Base-by-base conservation (phyloP, 208 protist genomes). In the Leishmania aethiopica region DNA sequence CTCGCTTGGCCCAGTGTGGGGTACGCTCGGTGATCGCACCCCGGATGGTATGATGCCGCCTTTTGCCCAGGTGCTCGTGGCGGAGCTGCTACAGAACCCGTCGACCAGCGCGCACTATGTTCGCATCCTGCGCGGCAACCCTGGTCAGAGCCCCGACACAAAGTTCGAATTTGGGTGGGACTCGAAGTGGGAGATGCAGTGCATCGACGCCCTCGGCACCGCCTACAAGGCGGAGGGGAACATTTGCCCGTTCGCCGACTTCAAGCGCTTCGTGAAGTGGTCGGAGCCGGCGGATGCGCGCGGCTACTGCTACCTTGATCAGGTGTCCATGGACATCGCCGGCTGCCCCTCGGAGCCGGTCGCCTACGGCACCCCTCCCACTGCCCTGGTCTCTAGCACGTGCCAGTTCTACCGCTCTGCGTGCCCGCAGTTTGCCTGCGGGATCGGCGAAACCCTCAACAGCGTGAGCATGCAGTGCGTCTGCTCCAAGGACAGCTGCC, bases 221-320 rank as follows among this genome's bases (percentile, higher is more conserved):
- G 42, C 83, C 37, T 94, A 94, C 84, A 57, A 84, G 7, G 89
- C 89, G 45, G 51, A 25, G 19, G 78, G 86, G 67, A 92, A 92
- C 75, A 74, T 82, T 37, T 94, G 91, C 83, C 89, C 87, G 10
- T 86, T 84, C 53, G 81, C 60, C 22, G 91, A 94, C 85, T 94
- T 94, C 74, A 72, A 85, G 73, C 83, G 85, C 45, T 86, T 88
- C 74, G 69, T 91, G 45, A 81, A 84, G 55, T 86, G 83, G 77
- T 89, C 84, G 19, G 82, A 84, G 82, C 89, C 89, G 4, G 88
- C 70, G 47, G 80, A 86, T 75, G 79, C 79, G 57, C 79, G 78
- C 13, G 91, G 91, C 17, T 81, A 84, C 73, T 94, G 91, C 84
- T 92, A 91, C 86, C 81, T 94, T 19, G 86, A 91, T 70, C 77